These are phyloP conservation scores for Phialophora chinensis DNA, from an alignment of 2,329 filamentous ascomycete species.

Conservation along the genomic window DNA sequence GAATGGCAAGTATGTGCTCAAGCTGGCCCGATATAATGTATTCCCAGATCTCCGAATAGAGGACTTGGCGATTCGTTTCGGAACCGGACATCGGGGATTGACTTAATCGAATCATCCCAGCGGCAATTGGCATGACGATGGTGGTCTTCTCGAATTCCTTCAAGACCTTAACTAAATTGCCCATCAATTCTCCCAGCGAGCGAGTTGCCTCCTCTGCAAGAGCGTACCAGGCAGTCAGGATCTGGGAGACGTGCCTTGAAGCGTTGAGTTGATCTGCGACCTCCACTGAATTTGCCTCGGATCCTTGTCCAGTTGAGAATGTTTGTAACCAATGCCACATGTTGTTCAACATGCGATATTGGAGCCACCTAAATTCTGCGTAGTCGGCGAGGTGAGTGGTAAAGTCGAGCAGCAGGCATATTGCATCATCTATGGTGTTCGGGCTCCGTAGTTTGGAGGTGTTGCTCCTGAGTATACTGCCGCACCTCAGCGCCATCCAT, in stretches of 20 bases:
- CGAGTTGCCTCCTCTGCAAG: not conserved
- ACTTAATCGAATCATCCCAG: not conserved
- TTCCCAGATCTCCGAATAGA: conserved; percentile 2
- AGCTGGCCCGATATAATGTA: not conserved
- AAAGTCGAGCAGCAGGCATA: not conserved
- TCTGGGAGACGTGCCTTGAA: not conserved
- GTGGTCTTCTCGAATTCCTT: conserved; percentile 4
- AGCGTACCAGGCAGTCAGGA: not conserved
- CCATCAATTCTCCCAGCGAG: not conserved
- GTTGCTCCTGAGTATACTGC: not conserved
- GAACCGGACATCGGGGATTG: not conserved
- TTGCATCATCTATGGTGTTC: not conserved
- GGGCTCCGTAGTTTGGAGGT: not conserved
- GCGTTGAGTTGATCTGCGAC: not conserved
- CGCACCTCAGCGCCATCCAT: not conserved
- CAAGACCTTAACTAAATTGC: not conserved
- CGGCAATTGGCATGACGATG: conserved; percentile 2
- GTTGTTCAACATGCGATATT: not conserved
- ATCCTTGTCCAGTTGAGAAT: not conserved
- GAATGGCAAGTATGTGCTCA: not conserved
- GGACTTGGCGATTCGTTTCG: not conserved
- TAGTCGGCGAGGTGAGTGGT: not conserved
- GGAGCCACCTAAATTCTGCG: not conserved
- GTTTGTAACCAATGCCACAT: not conserved
- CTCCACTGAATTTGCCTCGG: not conserved